Conservation (phyloP, 2,329 filamentous ascomycete genomes). For the Claviceps sp. region DNA sequence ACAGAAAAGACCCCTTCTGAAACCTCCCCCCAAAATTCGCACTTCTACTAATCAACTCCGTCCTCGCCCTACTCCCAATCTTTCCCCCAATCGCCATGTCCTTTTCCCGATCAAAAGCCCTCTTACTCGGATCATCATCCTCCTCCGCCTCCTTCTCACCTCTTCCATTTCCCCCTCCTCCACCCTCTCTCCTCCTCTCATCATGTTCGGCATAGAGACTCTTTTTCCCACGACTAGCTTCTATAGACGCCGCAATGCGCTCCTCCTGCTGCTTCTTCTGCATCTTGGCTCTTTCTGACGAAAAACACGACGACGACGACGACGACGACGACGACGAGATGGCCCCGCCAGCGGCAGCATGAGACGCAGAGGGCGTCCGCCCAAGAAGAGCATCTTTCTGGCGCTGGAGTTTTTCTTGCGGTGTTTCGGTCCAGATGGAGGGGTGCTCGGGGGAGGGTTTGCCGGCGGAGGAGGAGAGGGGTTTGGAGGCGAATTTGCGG, state of each 20-base stretch:
- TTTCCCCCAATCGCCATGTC: slow-evolving; percentile 71
- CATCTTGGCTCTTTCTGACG: slow-evolving; percentile 24
- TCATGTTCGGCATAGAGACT: slow-evolving; percentile 48
- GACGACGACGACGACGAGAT: slow-evolving; percentile 13
- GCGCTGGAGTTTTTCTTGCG: slow-evolving; percentile 71
- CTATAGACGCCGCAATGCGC: slow-evolving; percentile 34
- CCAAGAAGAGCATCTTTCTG: slow-evolving; percentile 75
- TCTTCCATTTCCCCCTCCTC: slow-evolving; percentile 36
- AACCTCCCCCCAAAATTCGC: slow-evolving; percentile 74
- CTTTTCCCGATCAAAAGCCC: slow-evolving; percentile 84
- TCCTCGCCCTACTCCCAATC: slow-evolving; percentile 59
- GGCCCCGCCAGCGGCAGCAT: slow-evolving; percentile 23
- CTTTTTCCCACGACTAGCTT: slow-evolving; percentile 39
- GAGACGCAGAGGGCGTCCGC: slow-evolving; percentile 30
- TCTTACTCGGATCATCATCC: slow-evolving; percentile 81
- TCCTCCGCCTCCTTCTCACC: slow-evolving; percentile 46
- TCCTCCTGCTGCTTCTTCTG: slow-evolving; percentile 41
- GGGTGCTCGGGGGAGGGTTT: slow-evolving; percentile 30
- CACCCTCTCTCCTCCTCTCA: slow-evolving; percentile 13
- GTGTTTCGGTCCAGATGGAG: slow-evolving; percentile 82
- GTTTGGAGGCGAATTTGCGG: slow-evolving; percentile 66
- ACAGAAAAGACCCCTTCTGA: slow-evolving; percentile 56
- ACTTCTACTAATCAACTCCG: slow-evolving; percentile 66
- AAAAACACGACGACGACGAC: too few species aligned
- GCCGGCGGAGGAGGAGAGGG: slow-evolving; percentile 12